These are phyloP conservation scores for Leccinum griseonigrum DNA, from an alignment of 1,284 basidiomycete genomes.

Conservation along the genomic window DNA sequence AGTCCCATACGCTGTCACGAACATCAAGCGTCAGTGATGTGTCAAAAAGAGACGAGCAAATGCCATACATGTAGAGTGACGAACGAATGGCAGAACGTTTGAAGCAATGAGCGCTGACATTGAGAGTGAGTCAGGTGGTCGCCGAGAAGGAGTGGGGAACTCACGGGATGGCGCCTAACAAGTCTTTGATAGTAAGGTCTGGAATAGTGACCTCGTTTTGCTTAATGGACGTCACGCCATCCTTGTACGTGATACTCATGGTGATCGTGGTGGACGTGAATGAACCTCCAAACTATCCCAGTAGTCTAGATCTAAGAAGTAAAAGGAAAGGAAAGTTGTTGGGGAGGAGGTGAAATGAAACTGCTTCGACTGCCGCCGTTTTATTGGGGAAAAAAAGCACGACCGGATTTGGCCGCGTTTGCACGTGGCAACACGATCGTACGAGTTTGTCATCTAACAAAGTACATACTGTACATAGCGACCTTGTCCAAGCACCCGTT, in stretches of 20 bases:
- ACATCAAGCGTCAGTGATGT: conserved; percentile 26
- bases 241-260: conserved; percentile 22
- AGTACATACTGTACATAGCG: not conserved
- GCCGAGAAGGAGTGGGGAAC: conserved; percentile 26
- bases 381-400: conserved; percentile 25
- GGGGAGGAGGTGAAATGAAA: not conserved
- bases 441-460: not conserved
- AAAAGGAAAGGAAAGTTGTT: not conserved
- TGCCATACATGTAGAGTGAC: conserved; percentile 70
- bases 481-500: not conserved
- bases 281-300: conserved; percentile 7
- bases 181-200: conserved; percentile 81
- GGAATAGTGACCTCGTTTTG: conserved; percentile 72
- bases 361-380: not conserved
- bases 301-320: conserved; percentile 2
- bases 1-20: conserved; percentile 65
- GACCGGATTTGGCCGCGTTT: conserved; percentile 23
- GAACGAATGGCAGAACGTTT: conserved; percentile 88
- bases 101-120: conserved; percentile 80
- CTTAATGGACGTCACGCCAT: conserved; percentile 40
- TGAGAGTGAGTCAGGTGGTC: not conserved
- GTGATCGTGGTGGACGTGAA: conserved; percentile 14
- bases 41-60: not conserved
- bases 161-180: conserved; percentile 87
- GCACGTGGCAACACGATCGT: conserved; percentile 22